phyloP scores from a whole-genome alignment of 805 yeast genomes.

The Wickerhamomyces hampshirensis region DNA sequence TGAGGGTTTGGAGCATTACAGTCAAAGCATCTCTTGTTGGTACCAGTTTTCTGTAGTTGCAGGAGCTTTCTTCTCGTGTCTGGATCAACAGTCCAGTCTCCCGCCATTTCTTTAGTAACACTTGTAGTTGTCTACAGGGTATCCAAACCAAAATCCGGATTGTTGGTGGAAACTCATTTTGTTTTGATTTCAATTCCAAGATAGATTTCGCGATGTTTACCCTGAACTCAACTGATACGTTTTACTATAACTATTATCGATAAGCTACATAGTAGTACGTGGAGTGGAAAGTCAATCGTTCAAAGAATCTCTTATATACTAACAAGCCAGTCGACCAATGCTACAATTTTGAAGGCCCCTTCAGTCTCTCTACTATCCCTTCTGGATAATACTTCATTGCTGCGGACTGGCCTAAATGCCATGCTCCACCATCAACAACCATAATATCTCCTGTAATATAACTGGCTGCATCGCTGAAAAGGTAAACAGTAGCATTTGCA shows the following conservation, averaged over 20 bases:
- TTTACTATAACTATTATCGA: too few species aligned
- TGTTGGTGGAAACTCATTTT: background rate
- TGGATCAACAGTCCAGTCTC: conserved; percentile 87
- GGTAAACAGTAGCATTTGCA: conserved; percentile 80
- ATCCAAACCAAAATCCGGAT: background rate
- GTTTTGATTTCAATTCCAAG: background rate
- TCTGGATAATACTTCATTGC: conserved; percentile 41
- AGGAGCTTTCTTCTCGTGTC: conserved; percentile 78
- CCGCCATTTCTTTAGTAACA: conserved; percentile 18
- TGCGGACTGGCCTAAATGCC: conserved; percentile 62
- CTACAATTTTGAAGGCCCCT: conserved; percentile 34
- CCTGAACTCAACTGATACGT: too few species aligned
- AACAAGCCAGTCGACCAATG: too few species aligned
- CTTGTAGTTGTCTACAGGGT: background rate
- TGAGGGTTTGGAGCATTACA: conserved; percentile 96
- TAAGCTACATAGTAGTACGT: too few species aligned
- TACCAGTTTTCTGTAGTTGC: conserved; percentile 75
- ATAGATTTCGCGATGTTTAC: too few species aligned
- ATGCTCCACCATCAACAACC: conserved; percentile 87
- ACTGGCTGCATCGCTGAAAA: conserved; percentile 78
- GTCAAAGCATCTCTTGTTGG: conserved; percentile 86
- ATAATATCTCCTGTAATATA: conserved; percentile 74
- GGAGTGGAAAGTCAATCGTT: too few species aligned
- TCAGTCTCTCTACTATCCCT: conserved; percentile 27
- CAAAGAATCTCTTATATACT: too few species aligned